Conservation (phyloP, 768 basidiomycete species). For the Boletus pseudo-olivaceus region DNA sequence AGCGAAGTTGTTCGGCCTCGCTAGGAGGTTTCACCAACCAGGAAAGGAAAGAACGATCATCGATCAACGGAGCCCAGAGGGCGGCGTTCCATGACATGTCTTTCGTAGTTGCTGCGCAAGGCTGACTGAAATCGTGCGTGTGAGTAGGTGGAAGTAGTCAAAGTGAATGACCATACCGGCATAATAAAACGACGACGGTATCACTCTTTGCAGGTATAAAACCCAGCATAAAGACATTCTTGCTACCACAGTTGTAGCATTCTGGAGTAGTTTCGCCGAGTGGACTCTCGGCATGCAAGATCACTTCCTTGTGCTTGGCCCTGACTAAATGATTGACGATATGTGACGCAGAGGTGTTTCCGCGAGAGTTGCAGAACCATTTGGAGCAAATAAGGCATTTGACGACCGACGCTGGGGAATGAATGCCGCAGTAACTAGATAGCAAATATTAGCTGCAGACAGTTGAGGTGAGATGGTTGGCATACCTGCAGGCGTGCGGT, state of each 20-base stretch:
- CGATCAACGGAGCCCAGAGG: slow-evolving; percentile 97
- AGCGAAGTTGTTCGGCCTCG: slow-evolving; percentile 93
- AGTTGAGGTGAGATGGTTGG: slow-evolving; percentile 6
- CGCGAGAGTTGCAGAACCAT: slow-evolving; percentile 99
- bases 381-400: slow-evolving; percentile 90
- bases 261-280: slow-evolving; percentile 97
- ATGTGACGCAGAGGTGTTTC: slow-evolving; percentile 96
- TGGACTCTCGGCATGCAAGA: slow-evolving; percentile 91
- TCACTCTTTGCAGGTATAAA: slow-evolving; percentile 99
- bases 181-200: slow-evolving; percentile 95
- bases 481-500: slow-evolving; percentile 93
- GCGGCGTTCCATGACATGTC: slow-evolving; percentile 99
- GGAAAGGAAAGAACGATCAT: slow-evolving; percentile 97
- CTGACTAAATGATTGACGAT: slow-evolving; percentile 99
- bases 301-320: slow-evolving; percentile 98
- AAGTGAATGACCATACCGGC: slow-evolving; percentile 58
- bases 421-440: slow-evolving; percentile 93
- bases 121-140: slow-evolving; percentile 59
- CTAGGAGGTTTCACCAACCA: slow-evolving; percentile 98
- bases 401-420: slow-evolving; percentile 95
- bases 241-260: slow-evolving; percentile 98
- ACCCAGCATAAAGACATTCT: slow-evolving; percentile 99
- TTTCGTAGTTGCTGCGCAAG: slow-evolving; percentile 94
- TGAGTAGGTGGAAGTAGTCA: not conserved
- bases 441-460: slow-evolving; percentile 9